Base-by-base conservation (phyloP, 1,139 yeast genomes). In the Eremothecium gossypii region DNA sequence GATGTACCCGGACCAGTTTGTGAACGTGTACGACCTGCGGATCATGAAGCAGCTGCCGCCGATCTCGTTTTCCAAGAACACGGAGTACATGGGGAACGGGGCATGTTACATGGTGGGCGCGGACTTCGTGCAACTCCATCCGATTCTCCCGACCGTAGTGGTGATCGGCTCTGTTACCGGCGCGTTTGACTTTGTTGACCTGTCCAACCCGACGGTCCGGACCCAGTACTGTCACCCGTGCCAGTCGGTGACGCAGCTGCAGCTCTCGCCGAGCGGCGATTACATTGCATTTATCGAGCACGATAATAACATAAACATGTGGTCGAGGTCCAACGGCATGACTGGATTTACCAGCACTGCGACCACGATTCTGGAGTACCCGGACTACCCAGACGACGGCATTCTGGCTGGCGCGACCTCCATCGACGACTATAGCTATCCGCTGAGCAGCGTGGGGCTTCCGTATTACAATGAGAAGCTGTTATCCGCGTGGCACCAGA, bases 381-480 rank as follows among this genome's bases (percentile, higher is more conserved):
- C 66, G 29, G 60, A 53, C 28, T 63, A 61, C 31, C 50, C 61
- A 44, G 68, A 63, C 36, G 64, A 57, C 40, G 60, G 64, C 9
- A 41, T 49, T 1, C 34, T 47, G 4, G 48, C 52, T 3, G 58
- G 53, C 38, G 77, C 81, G 0, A 70, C 60, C 3, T 48, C 60
- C 2, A 51, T 69, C 8, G 68, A 68, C 38, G 65, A 75, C 11
- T 73, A 73, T 34, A 65, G 64, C 7, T 54, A 63, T 9, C 89
- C 96, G 0, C 66, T 91, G 41, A 80, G 80, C 36, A 59, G 77
- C 1, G 69, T 91, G 1, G 96, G 96, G 7, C 68, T 91, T 77
- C 97, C 98, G 0, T 86, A 81, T 55, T 91, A 86, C 60, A 79
- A 77, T 48, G 87, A 83, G 39, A 74, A 76, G 41, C 69, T 93